Evolutionary conservation across 805 yeast species (phyloP), one percentile per base, ranked within the genome.

Genomic region (Candida oleophila): DNA sequence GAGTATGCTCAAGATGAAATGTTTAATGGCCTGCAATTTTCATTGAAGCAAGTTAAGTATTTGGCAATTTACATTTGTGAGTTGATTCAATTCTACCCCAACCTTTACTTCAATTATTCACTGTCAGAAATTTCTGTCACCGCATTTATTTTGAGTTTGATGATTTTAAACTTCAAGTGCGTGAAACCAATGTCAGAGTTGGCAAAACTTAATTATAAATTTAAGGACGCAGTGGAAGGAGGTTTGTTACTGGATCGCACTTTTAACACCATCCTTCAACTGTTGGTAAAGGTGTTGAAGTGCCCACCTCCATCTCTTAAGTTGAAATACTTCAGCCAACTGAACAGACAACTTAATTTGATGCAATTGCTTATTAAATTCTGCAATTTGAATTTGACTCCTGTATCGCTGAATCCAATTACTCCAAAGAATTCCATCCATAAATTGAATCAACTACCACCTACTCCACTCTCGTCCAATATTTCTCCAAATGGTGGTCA

Each of bases 31-130:
- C 22, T 21, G 20, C 14, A 16, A 16, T 35, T 22, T 20, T 16
- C 32, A n/a, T 19, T 71, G 35, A 68, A 73, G 49, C 80, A 78
- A 47, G 66, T 83, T 50, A 81, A 78, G 55, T 64, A 73, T 41
- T 79, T 85, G 48, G 74, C 88, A 14, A 66, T 80, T 49, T 81
- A 81, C 65, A 61, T 85, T 39, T 82, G 89, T 56, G 90, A 85
- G 59, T 66, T 85, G 55, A 74, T 83, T 45, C 82, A 81, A 49
- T 83, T 85, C 61, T 79, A 83, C 59, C 76, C 80, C 43, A 76
- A 76, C 48, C 65, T 84, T 48, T 77, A 82, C 47, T 77, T 80
- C 59, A 73, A 73, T 51, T 78, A 85, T 38, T 69, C 77, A 47
- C 79, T 85, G 38, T 73, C 86, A 11, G 69, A 67, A 44, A 61